Base-by-base conservation (phyloP, 148 eudicot species). In the Chenopodium berlandieri region DNA sequence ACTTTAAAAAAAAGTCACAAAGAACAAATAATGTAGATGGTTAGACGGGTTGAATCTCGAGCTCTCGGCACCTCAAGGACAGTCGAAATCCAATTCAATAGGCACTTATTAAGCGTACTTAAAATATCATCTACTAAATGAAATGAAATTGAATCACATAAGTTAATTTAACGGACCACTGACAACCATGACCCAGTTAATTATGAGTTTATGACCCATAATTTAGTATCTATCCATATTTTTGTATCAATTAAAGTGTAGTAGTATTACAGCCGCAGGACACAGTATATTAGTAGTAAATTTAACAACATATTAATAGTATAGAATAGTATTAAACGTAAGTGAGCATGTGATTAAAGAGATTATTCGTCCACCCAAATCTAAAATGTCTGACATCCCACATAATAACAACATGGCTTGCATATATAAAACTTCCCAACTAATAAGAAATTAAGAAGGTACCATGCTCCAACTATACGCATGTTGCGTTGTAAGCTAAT, bases 291-390 rank as follows among this genome's bases (percentile, higher is more conserved):
- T 40, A 40, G 44, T 40, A 40, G 44, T 40, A 40, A 40, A 40
- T 40, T 5, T 40, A 40, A 40, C 0, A 40, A 4, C 44, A 5
- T 40, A 40, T 7, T 5, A 40, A 40, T 0, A 40, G 44, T 40
- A 32, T 32, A 32, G 34, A 1, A 6, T 46, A 12, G 52, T 16
- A 13, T 82, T 34, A 76, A 72, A 72, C 46, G 47, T 48, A 73
- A 71, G 86, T 84, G 86, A 80, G 27, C 86, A 84, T 80, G 86
- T 84, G 86, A 60, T 70, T 56, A 52, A 76, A 66, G 70, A 69
- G 12, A n/a, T 66, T 22, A 54, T 34, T 50, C 20, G 75, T 73
- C 77, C 67, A 73, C 11, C 62, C 27, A 64, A 40, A 72, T 72
- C 73, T 16, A 13, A 37, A 71, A 30, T 78, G 70, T 82, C 63